A percentile compares a stretch with the other conserved stretches of the same genome.
phyloP scores from a whole-genome alignment of 306 rosid genomes.

The Medicago arabica region DNA sequence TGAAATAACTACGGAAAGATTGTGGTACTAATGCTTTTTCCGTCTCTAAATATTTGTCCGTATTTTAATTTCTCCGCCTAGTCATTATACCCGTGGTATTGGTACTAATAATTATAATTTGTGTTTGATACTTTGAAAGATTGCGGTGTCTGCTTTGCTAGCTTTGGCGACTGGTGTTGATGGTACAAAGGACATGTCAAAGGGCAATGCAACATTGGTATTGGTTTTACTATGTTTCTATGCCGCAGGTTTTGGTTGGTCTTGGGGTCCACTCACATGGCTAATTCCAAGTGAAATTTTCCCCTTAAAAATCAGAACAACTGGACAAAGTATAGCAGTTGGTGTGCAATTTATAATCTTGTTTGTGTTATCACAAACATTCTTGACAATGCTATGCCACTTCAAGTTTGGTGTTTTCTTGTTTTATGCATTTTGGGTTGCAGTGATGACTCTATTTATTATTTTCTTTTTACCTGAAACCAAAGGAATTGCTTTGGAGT shows the following conservation, averaged over 20 bases:
- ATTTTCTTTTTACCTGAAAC: constrained; percentile 71
- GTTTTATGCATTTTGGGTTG: constrained; percentile 64
- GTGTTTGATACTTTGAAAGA: constrained; percentile 30
- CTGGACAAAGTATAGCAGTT: constrained; percentile 61
- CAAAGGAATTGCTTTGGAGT: constrained; percentile 63
- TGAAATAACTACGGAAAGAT: no score
- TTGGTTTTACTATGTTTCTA: constrained; percentile 58
- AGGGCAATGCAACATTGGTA: constrained; percentile 49
- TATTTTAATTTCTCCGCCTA: background rate
- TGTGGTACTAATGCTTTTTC: background rate
- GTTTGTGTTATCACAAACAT: constrained; percentile 68
- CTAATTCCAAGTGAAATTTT: constrained; percentile 68
- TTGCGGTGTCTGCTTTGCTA: constrained; percentile 55
- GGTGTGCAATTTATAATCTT: constrained; percentile 50
- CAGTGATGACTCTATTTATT: constrained; percentile 57
- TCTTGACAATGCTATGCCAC: constrained; percentile 72
- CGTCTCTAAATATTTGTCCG: background rate
- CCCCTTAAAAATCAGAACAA: constrained; percentile 51
- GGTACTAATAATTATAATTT: background rate
- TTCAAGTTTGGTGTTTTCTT: constrained; percentile 69
- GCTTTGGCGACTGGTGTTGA: constrained; percentile 48
- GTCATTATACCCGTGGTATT: background rate
- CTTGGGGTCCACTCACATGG: constrained; percentile 73
- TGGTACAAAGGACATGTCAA: constrained; percentile 51
- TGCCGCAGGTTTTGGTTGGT: constrained; percentile 66